These are phyloP conservation scores for Dothideomycetidae sp. DNA, from an alignment of 2,329 filamentous ascomycete genomes.

Conservation along the genomic window DNA sequence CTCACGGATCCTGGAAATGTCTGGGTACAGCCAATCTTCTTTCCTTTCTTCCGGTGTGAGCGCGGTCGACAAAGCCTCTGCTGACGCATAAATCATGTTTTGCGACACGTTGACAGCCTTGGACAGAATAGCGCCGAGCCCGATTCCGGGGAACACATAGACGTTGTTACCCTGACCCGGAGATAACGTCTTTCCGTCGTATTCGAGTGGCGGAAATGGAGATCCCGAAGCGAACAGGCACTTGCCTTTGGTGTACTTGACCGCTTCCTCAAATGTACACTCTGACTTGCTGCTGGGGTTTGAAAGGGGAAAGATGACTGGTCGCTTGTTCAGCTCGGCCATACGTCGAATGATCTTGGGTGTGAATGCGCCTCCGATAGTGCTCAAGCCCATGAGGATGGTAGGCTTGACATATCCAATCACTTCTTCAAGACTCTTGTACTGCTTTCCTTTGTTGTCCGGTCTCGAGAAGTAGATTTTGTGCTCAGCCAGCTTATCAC, in stretches of 20 bases:
- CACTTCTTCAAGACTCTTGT: constrained; percentile 73
- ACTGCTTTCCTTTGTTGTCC: constrained; percentile 50
- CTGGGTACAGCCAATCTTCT: constrained; percentile 77
- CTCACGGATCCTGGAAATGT: constrained; percentile 80
- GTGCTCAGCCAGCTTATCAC: constrained; percentile 83
- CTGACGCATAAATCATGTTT: constrained; percentile 93
- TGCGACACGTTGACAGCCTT: constrained; percentile 80
- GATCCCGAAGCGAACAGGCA: constrained; percentile 92
- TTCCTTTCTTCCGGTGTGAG: constrained; percentile 70
- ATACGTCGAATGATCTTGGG: constrained; percentile 59
- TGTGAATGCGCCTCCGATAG: constrained; percentile 88
- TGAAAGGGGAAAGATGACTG: constrained; percentile 74
- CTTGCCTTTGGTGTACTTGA: constrained; percentile 78
- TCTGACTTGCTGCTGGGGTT: constrained; percentile 95
- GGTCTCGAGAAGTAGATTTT: constrained; percentile 54
- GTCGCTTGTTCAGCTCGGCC: constrained; percentile 51
- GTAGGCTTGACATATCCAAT: constrained; percentile 92
- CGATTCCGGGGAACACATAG: constrained; percentile 95
- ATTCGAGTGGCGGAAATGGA: constrained; percentile 58
- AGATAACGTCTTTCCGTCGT: constrained; percentile 31
- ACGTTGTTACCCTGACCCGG: constrained; percentile 61
- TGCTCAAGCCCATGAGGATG: constrained; percentile 85
- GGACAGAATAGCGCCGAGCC: constrained; percentile 80
- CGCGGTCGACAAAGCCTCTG: constrained; percentile 61
- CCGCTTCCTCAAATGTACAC: constrained; percentile 89